A percentile compares a stretch with the other conserved stretches of the same genome.
Conservation (phyloP, 257 asterid genomes). For the Lycium ferocissimum region DNA sequence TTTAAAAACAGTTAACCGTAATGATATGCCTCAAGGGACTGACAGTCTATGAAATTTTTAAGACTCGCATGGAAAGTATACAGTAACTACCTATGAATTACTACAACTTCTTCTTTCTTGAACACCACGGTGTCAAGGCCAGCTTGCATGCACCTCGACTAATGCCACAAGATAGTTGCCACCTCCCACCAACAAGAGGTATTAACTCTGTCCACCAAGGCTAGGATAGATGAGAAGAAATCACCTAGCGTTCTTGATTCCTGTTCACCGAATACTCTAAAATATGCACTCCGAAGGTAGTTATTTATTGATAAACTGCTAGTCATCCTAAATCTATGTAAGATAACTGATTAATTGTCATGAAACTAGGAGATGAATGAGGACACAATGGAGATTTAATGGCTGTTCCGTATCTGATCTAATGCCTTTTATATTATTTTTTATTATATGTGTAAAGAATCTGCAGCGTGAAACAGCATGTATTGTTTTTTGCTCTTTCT, state of each 20-base stretch:
- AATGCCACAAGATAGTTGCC: no score
- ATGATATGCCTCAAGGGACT: not conserved
- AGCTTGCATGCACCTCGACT: no score
- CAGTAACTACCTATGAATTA: not conserved
- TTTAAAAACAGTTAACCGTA: not conserved
- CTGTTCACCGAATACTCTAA: not conserved
- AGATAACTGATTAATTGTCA: not conserved
- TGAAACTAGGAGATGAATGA: conserved; percentile 1
- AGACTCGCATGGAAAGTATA: not conserved
- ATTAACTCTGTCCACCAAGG: no score
- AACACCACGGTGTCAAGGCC: no score
- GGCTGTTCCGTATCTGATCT: not conserved
- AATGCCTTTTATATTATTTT: not conserved
- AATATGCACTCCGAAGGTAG: not conserved
- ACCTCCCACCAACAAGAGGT: no score
- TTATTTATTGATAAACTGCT: not conserved
- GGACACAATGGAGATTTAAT: not conserved
- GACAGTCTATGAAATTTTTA: not conserved
- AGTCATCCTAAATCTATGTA: not conserved
- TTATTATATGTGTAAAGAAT: not conserved
- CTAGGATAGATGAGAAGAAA: no score
- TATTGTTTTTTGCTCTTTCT: not conserved
- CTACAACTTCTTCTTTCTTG: not conserved
- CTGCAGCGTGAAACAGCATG: not conserved
- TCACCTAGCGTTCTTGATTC: not conserved